Evolutionary conservation across 805 yeast species (phyloP).

Genomic region (Metschnikowia proteae): DNA sequence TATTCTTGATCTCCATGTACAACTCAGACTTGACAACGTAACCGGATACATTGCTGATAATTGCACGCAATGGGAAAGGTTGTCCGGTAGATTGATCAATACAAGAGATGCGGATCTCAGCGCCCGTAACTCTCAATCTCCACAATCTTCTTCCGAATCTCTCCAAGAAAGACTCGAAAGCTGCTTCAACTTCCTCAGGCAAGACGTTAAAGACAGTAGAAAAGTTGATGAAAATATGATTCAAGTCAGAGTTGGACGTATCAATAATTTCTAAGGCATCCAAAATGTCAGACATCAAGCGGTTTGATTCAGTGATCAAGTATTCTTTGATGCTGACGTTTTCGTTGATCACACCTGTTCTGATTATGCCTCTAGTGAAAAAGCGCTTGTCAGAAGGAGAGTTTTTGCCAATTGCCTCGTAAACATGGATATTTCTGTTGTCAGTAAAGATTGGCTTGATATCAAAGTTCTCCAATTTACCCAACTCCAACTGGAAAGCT

Average conservation of each 20-base stretch:
- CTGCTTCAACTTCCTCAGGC: constrained; percentile 95
- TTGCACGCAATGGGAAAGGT: constrained; percentile 94
- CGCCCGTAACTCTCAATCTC: constrained; percentile 95
- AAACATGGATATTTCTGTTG: constrained; percentile 95
- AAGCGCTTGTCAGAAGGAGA: constrained; percentile 91
- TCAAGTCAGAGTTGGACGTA: constrained; percentile 90
- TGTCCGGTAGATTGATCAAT: constrained; percentile 82
- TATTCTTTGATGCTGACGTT: constrained; percentile 92
- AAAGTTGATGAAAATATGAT: constrained; percentile 95
- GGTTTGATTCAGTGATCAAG: constrained; percentile 91
- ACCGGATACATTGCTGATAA: constrained; percentile 94
- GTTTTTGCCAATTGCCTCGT: constrained; percentile 93
- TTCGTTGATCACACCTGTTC: constrained; percentile 93
- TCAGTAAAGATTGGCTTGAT: constrained; percentile 94
- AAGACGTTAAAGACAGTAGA: constrained; percentile 92
- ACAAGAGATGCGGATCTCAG: constrained; percentile 95
- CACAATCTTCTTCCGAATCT: constrained; percentile 95
- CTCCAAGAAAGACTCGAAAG: constrained; percentile 96
- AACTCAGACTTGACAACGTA: constrained; percentile 94
- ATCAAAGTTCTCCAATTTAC: constrained; percentile 90
- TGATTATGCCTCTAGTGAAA: constrained; percentile 94
- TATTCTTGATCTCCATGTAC: constrained; percentile 89
- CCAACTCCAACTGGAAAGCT: constrained; percentile 94
- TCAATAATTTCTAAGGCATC: constrained; percentile 94
- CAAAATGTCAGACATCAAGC: constrained; percentile 92